These are phyloP conservation scores for Pichia sp. DNA, from an alignment of 1,139 yeast species.

Conservation along the genomic window DNA sequence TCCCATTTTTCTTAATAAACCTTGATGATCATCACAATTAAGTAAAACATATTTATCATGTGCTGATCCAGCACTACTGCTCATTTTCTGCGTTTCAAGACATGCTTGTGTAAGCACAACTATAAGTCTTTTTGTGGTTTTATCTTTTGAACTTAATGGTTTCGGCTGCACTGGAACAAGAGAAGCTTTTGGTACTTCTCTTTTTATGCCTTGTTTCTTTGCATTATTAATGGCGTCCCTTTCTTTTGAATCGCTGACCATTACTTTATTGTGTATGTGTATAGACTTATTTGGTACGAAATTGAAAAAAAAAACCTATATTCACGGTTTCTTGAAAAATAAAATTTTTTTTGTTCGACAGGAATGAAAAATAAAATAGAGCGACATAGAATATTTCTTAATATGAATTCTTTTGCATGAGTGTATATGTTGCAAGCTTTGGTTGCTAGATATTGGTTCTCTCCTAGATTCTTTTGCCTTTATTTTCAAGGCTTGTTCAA, in stretches of 20 bases:
- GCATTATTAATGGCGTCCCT: conserved; percentile 34
- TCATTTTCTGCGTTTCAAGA: conserved; percentile 86
- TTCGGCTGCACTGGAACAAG: conserved; percentile 82
- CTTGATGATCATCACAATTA: conserved; percentile 98
- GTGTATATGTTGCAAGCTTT: too few relatives aligned
- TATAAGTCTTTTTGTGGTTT: conserved; percentile 73
- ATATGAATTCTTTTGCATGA: too few relatives aligned
- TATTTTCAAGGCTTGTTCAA: too few relatives aligned
- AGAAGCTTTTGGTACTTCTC: conserved; percentile 53
- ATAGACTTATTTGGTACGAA: background rate
- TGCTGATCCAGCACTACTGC: conserved; percentile 64
- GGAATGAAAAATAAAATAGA: too few relatives aligned
- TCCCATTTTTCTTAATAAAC: conserved; percentile 89
- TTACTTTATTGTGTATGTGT: conserved; percentile 7
- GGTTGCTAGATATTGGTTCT: too few relatives aligned
- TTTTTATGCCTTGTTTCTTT: conserved; percentile 26
- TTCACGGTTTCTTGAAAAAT: background rate
- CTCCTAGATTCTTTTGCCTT: too few relatives aligned
- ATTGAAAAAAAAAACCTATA: background rate
- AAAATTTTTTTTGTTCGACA: too few relatives aligned
- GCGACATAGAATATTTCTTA: too few relatives aligned
- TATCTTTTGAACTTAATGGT: conserved; percentile 76
- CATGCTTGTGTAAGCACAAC: conserved; percentile 95
- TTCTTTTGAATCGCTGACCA: conserved; percentile 41
- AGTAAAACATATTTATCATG: conserved; percentile 90